These are phyloP conservation scores for Lanzia echinophila DNA, from an alignment of 2,329 filamentous ascomycete species.

Conservation along the genomic window DNA sequence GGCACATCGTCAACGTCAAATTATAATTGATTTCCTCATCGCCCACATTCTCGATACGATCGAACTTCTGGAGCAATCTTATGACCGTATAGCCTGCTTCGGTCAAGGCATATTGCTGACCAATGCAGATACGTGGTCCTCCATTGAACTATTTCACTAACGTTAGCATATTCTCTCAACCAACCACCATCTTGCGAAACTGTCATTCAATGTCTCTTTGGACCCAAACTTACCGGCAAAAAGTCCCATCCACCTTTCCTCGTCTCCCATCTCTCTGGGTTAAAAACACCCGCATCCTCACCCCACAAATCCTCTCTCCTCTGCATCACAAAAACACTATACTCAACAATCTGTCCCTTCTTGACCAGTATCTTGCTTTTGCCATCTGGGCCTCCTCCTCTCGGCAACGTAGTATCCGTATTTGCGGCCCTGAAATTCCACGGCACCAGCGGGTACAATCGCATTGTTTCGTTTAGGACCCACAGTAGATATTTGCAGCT, in stretches of 20 bases:
- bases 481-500: conserved; percentile 26
- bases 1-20: conserved; percentile 24
- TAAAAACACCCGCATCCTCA: conserved; percentile 31
- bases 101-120: conserved; percentile 34
- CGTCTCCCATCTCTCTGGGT: conserved; percentile 33
- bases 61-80: conserved; percentile 25
- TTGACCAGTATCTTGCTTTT: conserved; percentile 29
- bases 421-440: conserved; percentile 40
- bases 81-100: conserved; percentile 32
- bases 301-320: conserved; percentile 34
- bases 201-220: too few species aligned
- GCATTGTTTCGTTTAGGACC: conserved; percentile 37
- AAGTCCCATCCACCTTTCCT: conserved; percentile 40
- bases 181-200: too few species aligned
- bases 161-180: background rate
- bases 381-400: conserved; percentile 32
- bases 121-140: conserved; percentile 34
- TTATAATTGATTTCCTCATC: conserved; percentile 24
- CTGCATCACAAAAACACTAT: conserved; percentile 30
- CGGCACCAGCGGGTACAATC: conserved; percentile 48
- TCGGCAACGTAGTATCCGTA: conserved; percentile 28
- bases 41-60: conserved; percentile 25
- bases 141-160: conserved; percentile 29
- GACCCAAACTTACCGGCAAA: conserved; percentile 27
- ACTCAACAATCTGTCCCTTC: conserved; percentile 26